These are phyloP conservation scores for Spergularia marina DNA, from an alignment of 148 eudicot species.

Conservation along the genomic window DNA sequence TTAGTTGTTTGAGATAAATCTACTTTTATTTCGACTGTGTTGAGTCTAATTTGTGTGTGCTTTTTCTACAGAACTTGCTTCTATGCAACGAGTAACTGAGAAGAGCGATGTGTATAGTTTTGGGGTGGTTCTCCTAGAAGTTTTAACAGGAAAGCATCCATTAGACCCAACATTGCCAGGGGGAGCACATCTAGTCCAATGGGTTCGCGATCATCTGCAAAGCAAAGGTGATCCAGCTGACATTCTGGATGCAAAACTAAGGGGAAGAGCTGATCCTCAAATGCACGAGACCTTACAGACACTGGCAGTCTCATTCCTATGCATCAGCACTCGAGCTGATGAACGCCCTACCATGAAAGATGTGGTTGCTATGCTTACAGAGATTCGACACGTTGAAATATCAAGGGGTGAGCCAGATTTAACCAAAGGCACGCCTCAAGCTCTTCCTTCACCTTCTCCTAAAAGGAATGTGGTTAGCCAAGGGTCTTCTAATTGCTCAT, in stretches of 20 bases:
- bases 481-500: slow-evolving; percentile 87
- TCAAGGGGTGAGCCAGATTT: slow-evolving; percentile 46
- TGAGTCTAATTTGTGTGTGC: slow-evolving; percentile 1
- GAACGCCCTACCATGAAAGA: slow-evolving; percentile 97
- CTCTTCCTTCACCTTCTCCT: slow-evolving; percentile 45
- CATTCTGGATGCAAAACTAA: slow-evolving; percentile 78
- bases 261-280: slow-evolving; percentile 87
- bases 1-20: not conserved
- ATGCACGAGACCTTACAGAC: slow-evolving; percentile 96
- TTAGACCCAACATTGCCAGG: slow-evolving; percentile 87
- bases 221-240: slow-evolving; percentile 63
- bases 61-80: slow-evolving; percentile 63
- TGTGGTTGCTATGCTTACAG: slow-evolving; percentile 88
- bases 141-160: slow-evolving; percentile 92
- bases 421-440: slow-evolving; percentile 42
- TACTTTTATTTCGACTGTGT: not conserved
- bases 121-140: slow-evolving; percentile 88
- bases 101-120: slow-evolving; percentile 95
- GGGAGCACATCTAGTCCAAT: slow-evolving; percentile 79
- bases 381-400: slow-evolving; percentile 64
- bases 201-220: slow-evolving; percentile 80
- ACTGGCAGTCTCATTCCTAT: slow-evolving; percentile 80
- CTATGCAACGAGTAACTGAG: slow-evolving; percentile 73
- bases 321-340: slow-evolving; percentile 57
- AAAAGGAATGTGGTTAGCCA: slow-evolving; percentile 44